Conservation (phyloP, 2,329 filamentous ascomycete genomes). For the Colletotrichum magnum region DNA sequence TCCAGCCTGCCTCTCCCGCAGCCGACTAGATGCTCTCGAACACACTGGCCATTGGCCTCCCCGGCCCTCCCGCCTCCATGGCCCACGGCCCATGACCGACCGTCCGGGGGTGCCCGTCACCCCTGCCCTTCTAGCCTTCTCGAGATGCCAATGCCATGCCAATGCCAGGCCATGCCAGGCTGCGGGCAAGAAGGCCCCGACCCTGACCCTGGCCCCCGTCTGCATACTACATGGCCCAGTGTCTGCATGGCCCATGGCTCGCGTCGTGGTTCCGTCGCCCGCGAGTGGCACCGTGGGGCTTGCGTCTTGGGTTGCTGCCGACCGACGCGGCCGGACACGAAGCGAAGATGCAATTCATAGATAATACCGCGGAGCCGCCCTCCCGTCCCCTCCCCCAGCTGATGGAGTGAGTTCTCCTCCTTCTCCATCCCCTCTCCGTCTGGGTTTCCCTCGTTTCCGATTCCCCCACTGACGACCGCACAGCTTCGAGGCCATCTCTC, state of each 20-base stretch:
- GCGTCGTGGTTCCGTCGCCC: slow-evolving; percentile 18
- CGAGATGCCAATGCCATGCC: slow-evolving; percentile 21
- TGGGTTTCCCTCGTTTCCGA: slow-evolving; percentile 34
- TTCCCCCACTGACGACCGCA: not conserved
- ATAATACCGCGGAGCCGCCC: slow-evolving; percentile 35
- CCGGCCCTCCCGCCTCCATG: slow-evolving; percentile 27
- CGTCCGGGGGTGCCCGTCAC: slow-evolving; percentile 19
- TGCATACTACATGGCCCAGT: not conserved
- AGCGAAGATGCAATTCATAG: slow-evolving; percentile 7
- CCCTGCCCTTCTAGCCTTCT: slow-evolving; percentile 26
- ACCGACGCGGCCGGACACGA: slow-evolving; percentile 23
- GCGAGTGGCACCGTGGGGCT: not conserved
- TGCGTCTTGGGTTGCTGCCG: slow-evolving; percentile 25
- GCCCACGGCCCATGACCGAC: slow-evolving; percentile 20
- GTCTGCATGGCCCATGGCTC: slow-evolving; percentile 16
- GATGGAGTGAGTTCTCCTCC: slow-evolving; percentile 14
- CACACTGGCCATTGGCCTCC: slow-evolving; percentile 16
- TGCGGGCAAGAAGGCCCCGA: slow-evolving; percentile 1
- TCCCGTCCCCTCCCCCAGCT: slow-evolving; percentile 11
- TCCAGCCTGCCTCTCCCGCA: slow-evolving; percentile 14
- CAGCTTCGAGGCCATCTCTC: slow-evolving; percentile 25
- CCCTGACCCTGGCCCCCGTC: slow-evolving; percentile 9
- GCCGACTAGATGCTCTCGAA: slow-evolving; percentile 17
- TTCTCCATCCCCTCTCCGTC: slow-evolving; percentile 20
- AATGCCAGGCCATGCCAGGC: slow-evolving; percentile 29